Base-by-base conservation (phyloP, 1,284 basidiomycete species). In the Microbotryum violaceum region DNA sequence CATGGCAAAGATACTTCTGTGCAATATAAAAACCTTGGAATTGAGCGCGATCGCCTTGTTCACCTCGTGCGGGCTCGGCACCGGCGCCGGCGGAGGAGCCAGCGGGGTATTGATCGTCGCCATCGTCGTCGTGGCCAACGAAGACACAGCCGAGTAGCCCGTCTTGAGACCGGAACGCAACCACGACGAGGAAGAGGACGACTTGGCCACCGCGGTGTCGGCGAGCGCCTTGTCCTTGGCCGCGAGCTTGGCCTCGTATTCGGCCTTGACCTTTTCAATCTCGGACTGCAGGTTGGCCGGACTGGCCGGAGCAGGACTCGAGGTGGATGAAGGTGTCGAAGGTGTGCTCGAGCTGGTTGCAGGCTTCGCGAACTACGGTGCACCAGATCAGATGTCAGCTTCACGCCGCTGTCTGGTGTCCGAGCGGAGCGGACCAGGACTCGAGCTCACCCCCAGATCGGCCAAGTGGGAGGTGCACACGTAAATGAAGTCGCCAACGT, bases 181-280 rank as follows among this genome's bases (percentile, higher is more conserved):
- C 37, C 37, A 42, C n/a, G 62, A 58, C 6, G 65, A 51, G n/a
- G 58, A 57, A 7, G 58, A 49, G n/a, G 54, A 27, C 2, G 25
- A 29, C 45, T 48, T 55, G 44, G 42, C 44, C 10, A 49, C 45
- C 2, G 45, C 10, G 8, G 29, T 23, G 45, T 29, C 42, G 42
- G 46, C 25, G 31, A 61, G 45, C 12, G 51, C 49, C 29, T 53
- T 29, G 44, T 58, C 45, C 6, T 12, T 29, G 33, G 20, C 9
- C 50, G 60, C 60, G 37, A 63, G 63, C 50, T 68, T 68, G 37
- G 64, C 65, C 25, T 62, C 61, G 59, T 64, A 66, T 21, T 69
- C 65, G 9, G 31, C 29, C 33, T 62, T 69, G 46, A 66, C 67
- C 44, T 63, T 63, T 56, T 67, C 67, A 23, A 69, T 62, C 29